Percentiles rank a stretch among this genome's conserved stretches.
phyloP scores from a whole-genome alignment of 2,329 filamentous ascomycete genomes.

The Aspergillus quadricinctus region DNA sequence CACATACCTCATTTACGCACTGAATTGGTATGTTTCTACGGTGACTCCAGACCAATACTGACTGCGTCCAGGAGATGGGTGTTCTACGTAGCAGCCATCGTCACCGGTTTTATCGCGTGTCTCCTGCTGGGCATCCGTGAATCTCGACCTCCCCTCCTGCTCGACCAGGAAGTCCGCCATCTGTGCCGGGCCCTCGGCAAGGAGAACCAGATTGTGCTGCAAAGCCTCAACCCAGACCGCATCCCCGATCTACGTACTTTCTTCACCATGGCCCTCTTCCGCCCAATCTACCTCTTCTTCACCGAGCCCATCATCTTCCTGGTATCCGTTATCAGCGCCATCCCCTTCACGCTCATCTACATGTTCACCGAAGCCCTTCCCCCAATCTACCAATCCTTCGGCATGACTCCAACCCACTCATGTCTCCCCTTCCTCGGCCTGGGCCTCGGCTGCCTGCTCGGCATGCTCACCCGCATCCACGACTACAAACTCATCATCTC shows the following conservation, averaged over 20 bases:
- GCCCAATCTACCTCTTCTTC: constrained; percentile 40
- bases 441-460: constrained; percentile 38
- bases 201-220: constrained; percentile 13
- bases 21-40: constrained; percentile 38
- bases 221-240: constrained; percentile 35
- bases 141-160: constrained; percentile 40
- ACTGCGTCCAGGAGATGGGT: constrained; percentile 39
- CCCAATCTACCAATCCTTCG: constrained; percentile 36
- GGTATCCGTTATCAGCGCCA: constrained; percentile 39
- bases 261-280: constrained; percentile 31
- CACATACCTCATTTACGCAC: constrained; percentile 31
- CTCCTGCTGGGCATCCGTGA: constrained; percentile 38
- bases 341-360: constrained; percentile 45
- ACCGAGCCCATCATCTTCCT: constrained; percentile 45
- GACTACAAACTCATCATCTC: constrained; percentile 34
- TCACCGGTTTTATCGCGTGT: constrained; percentile 27
- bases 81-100: constrained; percentile 39
- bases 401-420: constrained; percentile 30
- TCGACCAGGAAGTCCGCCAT: constrained; percentile 28
- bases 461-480: constrained; percentile 41
- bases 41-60: background rate
- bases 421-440: constrained; percentile 42
- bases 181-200: constrained; percentile 22
- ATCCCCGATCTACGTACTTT: constrained; percentile 34
- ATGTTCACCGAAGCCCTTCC: constrained; percentile 45